phyloP scores from a whole-genome alignment of 2,329 filamentous ascomycete species.

The Alternaria tenuissima region DNA sequence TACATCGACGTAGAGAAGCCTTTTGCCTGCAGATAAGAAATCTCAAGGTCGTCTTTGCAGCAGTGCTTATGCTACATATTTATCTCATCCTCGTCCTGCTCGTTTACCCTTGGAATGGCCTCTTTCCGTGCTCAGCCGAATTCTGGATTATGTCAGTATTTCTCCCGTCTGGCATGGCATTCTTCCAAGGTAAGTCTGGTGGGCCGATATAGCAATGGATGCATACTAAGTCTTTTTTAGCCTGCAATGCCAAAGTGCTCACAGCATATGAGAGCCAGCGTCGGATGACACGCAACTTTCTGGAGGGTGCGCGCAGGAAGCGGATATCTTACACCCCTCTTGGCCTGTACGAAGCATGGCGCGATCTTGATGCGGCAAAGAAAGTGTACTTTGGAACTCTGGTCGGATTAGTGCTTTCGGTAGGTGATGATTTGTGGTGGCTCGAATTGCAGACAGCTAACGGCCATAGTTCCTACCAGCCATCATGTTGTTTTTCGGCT shows the following conservation, averaged over 20 bases:
- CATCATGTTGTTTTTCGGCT: slow-evolving; percentile 68
- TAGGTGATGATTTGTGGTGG: slow-evolving; percentile 20
- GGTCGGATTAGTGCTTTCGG: slow-evolving; percentile 40
- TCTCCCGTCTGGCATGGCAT: slow-evolving; percentile 49
- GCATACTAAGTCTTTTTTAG: slow-evolving; percentile 19
- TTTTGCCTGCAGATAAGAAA: slow-evolving; percentile 47
- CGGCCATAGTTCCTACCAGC: slow-evolving; percentile 63
- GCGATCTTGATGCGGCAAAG: slow-evolving; percentile 41
- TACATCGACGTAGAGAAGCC: slow-evolving; percentile 38
- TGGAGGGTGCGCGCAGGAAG: slow-evolving; percentile 47
- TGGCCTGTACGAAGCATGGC: slow-evolving; percentile 43
- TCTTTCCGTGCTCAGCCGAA: slow-evolving; percentile 48
- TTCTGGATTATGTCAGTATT: slow-evolving; percentile 53
- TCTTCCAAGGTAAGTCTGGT: slow-evolving; percentile 45
- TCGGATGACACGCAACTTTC: slow-evolving; percentile 45
- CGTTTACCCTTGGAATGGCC: slow-evolving; percentile 49
- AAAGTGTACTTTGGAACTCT: slow-evolving; percentile 46
- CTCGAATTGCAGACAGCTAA: slow-evolving; percentile 21
- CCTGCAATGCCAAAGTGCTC: slow-evolving; percentile 49
- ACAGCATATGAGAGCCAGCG: slow-evolving; percentile 48
- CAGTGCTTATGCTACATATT: slow-evolving; percentile 47
- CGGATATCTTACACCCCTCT: slow-evolving; percentile 38
- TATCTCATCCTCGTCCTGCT: slow-evolving; percentile 48
- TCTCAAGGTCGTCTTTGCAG: slow-evolving; percentile 44
- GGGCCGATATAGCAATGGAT: background rate